Evolutionary conservation across 768 basidiomycete species (phyloP).

Genomic region (Mycena albidolilacea): DNA sequence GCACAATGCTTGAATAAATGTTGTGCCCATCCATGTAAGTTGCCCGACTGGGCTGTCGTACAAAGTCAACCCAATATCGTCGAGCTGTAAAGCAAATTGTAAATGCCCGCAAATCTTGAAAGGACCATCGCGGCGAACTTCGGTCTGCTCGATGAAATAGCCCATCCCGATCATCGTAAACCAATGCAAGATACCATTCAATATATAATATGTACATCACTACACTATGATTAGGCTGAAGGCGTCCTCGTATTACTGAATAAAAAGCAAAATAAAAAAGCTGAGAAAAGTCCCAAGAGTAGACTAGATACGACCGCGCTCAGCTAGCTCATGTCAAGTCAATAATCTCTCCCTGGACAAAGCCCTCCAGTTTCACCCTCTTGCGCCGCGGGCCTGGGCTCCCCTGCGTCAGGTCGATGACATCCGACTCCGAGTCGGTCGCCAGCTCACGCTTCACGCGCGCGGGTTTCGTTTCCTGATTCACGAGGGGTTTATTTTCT

Average conservation of each 20-base stretch:
- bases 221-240: conserved; percentile 1
- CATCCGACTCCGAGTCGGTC: neutral
- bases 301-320: neutral
- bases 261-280: neutral
- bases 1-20: conserved; percentile 28
- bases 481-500: conserved; percentile 10
- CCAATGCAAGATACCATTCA: no score
- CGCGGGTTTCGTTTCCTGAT: neutral
- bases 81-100: conserved; percentile 29
- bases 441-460: conserved; percentile 15
- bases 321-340: conserved; percentile 24
- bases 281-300: neutral
- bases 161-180: neutral
- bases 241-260: neutral
- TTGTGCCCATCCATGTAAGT: conserved; percentile 8
- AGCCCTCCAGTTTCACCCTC: conserved; percentile 18
- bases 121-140: no score
- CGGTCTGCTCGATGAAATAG: neutral
- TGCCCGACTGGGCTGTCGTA: conserved; percentile 18
- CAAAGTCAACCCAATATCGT: conserved; percentile 21
- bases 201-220: no score
- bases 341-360: conserved; percentile 28
- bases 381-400: neutral
- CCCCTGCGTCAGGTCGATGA: conserved; percentile 33
- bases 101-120: no score